Conservation (phyloP, 176 grass and related monocot genomes). For the Eleusine indica region DNA sequence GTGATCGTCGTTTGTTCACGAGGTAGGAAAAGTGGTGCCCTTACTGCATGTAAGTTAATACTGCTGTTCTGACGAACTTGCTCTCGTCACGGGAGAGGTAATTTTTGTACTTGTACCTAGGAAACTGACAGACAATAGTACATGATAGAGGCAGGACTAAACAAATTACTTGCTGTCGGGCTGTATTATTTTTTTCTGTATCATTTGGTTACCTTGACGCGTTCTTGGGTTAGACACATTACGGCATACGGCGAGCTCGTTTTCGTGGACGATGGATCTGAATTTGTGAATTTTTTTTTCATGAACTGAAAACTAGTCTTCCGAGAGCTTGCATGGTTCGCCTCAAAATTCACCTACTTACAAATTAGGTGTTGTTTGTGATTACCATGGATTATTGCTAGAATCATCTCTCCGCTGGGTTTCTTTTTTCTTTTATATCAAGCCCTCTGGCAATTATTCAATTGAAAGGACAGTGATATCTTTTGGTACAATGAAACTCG, state of each 20-base stretch:
- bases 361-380: not conserved
- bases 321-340: not conserved
- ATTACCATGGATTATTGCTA: not conserved
- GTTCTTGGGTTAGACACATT: not conserved
- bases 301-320: too few relatives aligned
- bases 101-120: conserved; percentile 46
- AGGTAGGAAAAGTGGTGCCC: not conserved
- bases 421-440: too few relatives aligned
- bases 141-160: conserved; percentile 23
- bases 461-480: too few relatives aligned
- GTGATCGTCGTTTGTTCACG: conserved; percentile 1
- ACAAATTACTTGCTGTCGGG: not conserved
- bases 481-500: too few relatives aligned
- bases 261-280: not conserved
- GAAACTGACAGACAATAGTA: conserved; percentile 24
- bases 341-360: too few relatives aligned
- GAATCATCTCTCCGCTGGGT: not conserved
- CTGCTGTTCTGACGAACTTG: conserved; percentile 12
- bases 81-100: conserved; percentile 9
- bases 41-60: not conserved
- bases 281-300: too few relatives aligned
- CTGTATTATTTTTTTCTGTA: not conserved
- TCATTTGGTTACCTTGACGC: not conserved
- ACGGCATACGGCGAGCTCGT: not conserved
- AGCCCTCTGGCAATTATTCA: too few relatives aligned